Base-by-base conservation (phyloP, 225 moss, liverwort and hornwort genomes). In the Marchantia paleacea region DNA sequence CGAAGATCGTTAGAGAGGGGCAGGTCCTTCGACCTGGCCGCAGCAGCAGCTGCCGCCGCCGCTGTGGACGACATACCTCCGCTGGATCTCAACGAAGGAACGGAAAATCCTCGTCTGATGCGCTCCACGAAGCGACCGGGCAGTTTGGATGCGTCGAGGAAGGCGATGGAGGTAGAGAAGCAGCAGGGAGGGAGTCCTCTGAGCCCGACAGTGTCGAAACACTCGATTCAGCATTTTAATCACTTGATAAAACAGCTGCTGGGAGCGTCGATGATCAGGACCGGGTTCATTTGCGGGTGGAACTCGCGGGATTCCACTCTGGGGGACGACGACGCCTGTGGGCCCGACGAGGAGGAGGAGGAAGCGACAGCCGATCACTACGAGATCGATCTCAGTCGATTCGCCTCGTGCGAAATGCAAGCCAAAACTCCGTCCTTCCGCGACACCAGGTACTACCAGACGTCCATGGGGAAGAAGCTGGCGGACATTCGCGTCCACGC, bases 341-440 rank as follows among this genome's bases (percentile, higher is more conserved):
- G 54, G 58, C 73, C 82, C 9, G 83, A 81, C 50, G 64, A 78
- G 26, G 80, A 80, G 4, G 85, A 81, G 26, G 28, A 30, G 61
- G 12, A 79, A 72, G 49, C 26, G 0, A 80, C 82, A 6, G 69
- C 83, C 14, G 88, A 83, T 9, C 83, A 85, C 22, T 81, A 74
- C 60, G 88, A 88, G 73, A 85, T 88, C 62, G 88, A 88, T 63
- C 88, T 88, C 5, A 88, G 88, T 78, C 78, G 88, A 52, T 88
- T 88, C 70, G 88, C 85, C 3, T 39, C 88, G 8, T 83, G 88
- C 79, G 88, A 88, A 47, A 73, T 83, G 57, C 85, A 83, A 52
- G 77, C 83, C 14, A 88, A 85, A 69, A 88, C 85, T 29, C 85
- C 88, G 13, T 88, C 85, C 20, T 88, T 88, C 72, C 85, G 71